Percentiles rank a stretch among this genome's conserved stretches.
phyloP scores from a whole-genome alignment of 768 basidiomycete genomes.

The Tylopilus rubrobrunneus region DNA sequence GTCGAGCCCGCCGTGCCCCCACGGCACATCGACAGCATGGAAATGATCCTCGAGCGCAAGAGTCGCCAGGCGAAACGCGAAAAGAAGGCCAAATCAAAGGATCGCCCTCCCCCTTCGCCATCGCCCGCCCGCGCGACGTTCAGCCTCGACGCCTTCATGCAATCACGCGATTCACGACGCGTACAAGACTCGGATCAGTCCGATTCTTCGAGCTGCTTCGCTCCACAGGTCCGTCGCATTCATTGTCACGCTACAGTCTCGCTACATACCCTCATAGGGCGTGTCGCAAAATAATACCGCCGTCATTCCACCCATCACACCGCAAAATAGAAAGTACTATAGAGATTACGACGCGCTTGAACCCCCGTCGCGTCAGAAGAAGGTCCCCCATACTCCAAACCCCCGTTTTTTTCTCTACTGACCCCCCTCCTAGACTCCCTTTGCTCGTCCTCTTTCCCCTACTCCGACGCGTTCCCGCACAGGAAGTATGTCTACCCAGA shows the following conservation, averaged over 20 bases:
- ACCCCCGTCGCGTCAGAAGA: conserved; percentile 30
- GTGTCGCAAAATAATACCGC: conserved; percentile 26
- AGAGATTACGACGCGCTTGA: conserved; percentile 38
- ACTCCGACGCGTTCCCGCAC: conserved; percentile 38
- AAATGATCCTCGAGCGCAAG: conserved; percentile 71
- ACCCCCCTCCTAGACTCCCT: conserved; percentile 14
- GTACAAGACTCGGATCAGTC: conserved; percentile 30
- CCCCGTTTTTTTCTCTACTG: background rate
- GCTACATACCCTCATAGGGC: conserved; percentile 21
- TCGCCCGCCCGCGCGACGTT: conserved; percentile 45
- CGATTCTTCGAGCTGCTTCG: conserved; percentile 27
- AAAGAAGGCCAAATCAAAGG: conserved; percentile 44
- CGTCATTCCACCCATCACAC: conserved; percentile 45
- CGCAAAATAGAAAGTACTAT: conserved; percentile 60
- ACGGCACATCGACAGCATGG: conserved; percentile 71
- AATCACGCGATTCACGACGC: conserved; percentile 54
- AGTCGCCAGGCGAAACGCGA: conserved; percentile 51
- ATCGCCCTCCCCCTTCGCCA: conserved; percentile 50
- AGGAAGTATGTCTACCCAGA: conserved; percentile 28
- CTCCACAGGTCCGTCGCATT: conserved; percentile 39
- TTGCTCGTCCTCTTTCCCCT: conserved; percentile 42
- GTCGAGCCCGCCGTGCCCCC: conserved; percentile 45
- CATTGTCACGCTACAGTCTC: conserved; percentile 14
- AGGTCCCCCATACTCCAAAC: conserved; percentile 12
- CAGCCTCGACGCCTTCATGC: conserved; percentile 47